These are phyloP conservation scores for Lolium perenne DNA, from an alignment of 176 grass and related monocot species.

Conservation along the genomic window DNA sequence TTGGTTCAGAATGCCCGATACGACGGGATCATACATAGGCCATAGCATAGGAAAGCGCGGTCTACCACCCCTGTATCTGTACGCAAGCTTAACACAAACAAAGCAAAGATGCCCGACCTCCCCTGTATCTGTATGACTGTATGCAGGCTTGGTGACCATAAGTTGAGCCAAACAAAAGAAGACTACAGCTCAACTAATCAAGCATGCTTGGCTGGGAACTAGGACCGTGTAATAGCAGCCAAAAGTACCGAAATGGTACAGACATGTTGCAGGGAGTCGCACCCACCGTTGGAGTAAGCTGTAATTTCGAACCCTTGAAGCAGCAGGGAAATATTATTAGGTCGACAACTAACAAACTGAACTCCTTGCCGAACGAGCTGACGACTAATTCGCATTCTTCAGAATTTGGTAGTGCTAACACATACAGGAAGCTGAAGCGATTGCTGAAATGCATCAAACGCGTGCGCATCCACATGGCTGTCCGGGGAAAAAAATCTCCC, in stretches of 20 bases:
- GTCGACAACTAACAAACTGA: no score
- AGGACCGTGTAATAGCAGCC: neutral
- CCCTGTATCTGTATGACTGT: neutral
- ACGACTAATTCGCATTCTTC: neutral
- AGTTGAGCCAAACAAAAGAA: neutral
- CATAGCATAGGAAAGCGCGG: no score
- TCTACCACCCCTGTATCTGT: neutral
- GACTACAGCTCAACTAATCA: neutral
- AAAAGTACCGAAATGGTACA: neutral
- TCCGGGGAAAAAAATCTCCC: neutral
- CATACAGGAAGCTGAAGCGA: no score
- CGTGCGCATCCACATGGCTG: no score
- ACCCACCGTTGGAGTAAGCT: neutral
- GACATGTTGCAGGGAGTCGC: slow-evolving; percentile 5
- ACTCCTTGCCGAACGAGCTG: neutral
- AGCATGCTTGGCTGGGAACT: neutral
- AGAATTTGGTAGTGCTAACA: no score
- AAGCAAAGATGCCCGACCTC: neutral
- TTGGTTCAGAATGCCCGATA: neutral
- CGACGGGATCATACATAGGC: no score
- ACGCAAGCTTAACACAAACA: neutral
- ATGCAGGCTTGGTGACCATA: neutral
- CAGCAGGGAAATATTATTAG: no score
- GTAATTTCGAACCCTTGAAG: neutral
- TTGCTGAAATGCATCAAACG: no score